These are phyloP conservation scores for Rubus parviflorus DNA, from an alignment of 306 rosid genomes.

Conservation along the genomic window DNA sequence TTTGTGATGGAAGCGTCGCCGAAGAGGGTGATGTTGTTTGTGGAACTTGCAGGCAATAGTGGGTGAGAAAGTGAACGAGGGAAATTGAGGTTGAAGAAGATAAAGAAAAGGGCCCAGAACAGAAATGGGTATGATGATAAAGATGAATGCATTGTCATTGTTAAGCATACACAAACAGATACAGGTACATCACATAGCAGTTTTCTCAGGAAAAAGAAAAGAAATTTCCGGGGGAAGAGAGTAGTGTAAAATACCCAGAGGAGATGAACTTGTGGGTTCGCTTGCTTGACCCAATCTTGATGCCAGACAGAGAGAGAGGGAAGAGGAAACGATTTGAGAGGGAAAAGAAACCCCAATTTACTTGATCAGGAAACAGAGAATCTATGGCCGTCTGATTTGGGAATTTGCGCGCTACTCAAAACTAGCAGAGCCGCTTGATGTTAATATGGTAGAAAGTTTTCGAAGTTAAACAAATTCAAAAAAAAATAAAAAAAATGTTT, in stretches of 20 bases:
- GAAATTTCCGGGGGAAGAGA: not conserved
- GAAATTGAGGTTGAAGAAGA: conserved; percentile 25
- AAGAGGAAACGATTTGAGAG: not conserved
- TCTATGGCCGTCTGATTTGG: not conserved
- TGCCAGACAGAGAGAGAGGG: not conserved
- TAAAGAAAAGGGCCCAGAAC: conserved; percentile 27
- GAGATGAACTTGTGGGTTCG: not conserved
- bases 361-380: not conserved
- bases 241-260: not conserved
- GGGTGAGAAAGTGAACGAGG: conserved; percentile 32
- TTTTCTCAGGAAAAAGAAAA: not conserved
- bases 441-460: too few species aligned
- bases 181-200: not conserved
- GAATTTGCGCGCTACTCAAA: not conserved
- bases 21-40: conserved; percentile 62
- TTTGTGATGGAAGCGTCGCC: conserved; percentile 64
- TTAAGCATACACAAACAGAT: not conserved
- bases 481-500: too few species aligned
- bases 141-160: conserved; percentile 28
- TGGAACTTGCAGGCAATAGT: conserved; percentile 22
- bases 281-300: not conserved
- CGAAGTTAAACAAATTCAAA: too few species aligned
- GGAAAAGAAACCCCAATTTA: not conserved
- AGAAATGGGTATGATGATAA: not conserved
- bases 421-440: too few species aligned